These are phyloP conservation scores for Tuctoria greenei DNA, from an alignment of 176 grass and related monocot genomes.

Conservation along the genomic window DNA sequence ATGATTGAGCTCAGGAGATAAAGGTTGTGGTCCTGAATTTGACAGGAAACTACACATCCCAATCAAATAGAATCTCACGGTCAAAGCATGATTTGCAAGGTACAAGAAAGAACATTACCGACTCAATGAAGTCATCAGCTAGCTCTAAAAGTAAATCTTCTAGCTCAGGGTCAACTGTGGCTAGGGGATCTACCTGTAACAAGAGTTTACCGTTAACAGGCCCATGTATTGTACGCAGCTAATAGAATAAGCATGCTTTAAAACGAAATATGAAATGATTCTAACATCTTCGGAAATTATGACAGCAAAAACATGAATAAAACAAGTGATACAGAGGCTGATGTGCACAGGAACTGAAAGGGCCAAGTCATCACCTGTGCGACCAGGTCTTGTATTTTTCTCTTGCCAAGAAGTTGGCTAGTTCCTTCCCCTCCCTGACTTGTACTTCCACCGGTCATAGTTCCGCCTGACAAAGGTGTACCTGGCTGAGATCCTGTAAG, in stretches of 20 bases:
- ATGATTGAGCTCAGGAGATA: constrained; percentile 11
- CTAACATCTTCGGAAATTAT: constrained; percentile 23
- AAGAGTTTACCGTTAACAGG: background rate
- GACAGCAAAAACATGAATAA: constrained; percentile 20
- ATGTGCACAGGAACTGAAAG: constrained; percentile 18
- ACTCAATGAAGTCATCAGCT: constrained; percentile 91
- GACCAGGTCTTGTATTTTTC: constrained; percentile 96
- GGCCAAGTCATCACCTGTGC: constrained; percentile 57
- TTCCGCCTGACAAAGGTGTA: constrained; percentile 56
- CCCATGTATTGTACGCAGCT: constrained; percentile 1
- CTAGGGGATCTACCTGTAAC: constrained; percentile 77
- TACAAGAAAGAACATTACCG: constrained; percentile 53
- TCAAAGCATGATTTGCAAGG: constrained; percentile 8
- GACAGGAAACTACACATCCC: background rate
- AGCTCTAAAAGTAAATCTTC: constrained; percentile 84
- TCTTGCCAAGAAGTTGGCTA: constrained; percentile 80
- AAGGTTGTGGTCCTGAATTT: constrained; percentile 19
- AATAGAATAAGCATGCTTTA: background rate
- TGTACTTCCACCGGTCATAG: constrained; percentile 60
- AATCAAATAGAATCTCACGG: constrained; percentile 27
- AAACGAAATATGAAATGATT: background rate
- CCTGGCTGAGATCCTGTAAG: constrained; percentile 69
- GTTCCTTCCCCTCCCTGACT: constrained; percentile 72
- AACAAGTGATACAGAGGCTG: background rate
- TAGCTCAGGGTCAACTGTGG: constrained; percentile 69